Percentiles rank a stretch among this genome's conserved stretches.
These are phyloP conservation scores for Cryptomeria japonica DNA, from an alignment of 75 land plant genomes.

Conservation along the genomic window DNA sequence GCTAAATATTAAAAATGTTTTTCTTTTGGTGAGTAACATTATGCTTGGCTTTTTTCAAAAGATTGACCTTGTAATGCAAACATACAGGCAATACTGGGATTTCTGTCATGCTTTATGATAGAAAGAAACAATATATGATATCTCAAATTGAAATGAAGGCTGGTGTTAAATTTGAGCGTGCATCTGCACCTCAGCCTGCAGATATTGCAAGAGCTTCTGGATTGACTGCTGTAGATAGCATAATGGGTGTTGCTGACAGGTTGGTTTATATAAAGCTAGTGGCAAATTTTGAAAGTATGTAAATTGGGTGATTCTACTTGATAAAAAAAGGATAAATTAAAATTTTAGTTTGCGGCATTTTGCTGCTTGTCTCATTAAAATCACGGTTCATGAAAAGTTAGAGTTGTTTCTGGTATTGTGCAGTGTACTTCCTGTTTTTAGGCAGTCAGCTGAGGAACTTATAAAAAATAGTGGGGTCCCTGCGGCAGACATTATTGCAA, in stretches of 20 bases:
- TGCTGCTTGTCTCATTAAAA: not conserved
- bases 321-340: not conserved
- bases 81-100: conserved; percentile 80
- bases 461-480: conserved; percentile 47
- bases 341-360: not conserved
- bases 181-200: conserved; percentile 86
- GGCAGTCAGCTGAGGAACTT: conserved; percentile 69
- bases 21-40: not conserved
- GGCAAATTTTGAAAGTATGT: not conserved
- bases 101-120: conserved; percentile 86
- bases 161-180: conserved; percentile 89
- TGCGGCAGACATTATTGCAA: conserved; percentile 75
- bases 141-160: conserved; percentile 89
- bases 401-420: conserved; percentile 12
- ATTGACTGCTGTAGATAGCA: conserved; percentile 59
- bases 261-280: conserved; percentile 12
- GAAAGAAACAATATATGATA: conserved; percentile 66
- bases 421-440: conserved; percentile 86
- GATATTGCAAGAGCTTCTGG: conserved; percentile 83
- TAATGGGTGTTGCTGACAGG: conserved; percentile 77
- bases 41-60: conserved; percentile 2
- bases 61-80: not conserved
- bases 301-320: not conserved
- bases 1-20: not conserved
- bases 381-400: not conserved